Conservation (phyloP, 305 asterid species). For the Coffea humblotiana region DNA sequence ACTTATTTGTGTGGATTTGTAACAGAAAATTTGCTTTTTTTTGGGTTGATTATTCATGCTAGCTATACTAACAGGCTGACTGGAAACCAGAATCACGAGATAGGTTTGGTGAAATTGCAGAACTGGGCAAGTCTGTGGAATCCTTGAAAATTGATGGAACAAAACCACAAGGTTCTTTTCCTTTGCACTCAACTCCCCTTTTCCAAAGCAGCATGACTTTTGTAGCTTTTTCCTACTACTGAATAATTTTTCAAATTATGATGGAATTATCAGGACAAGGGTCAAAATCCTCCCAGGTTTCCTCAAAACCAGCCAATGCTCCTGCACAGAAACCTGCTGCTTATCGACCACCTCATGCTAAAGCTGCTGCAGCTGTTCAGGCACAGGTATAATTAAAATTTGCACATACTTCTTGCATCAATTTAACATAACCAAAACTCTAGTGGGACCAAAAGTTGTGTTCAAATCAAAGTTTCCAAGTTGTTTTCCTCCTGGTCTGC, state of each 20-base stretch:
- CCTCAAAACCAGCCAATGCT: slow-evolving; percentile 54
- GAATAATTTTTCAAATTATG: slow-evolving; percentile 14
- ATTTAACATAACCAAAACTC: not conserved
- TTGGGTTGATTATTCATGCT: slow-evolving; percentile 20
- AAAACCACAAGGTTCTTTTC: slow-evolving; percentile 55
- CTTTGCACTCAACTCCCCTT: not conserved
- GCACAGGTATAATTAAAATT: slow-evolving; percentile 65
- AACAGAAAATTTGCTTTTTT: slow-evolving; percentile 21
- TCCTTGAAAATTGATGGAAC: slow-evolving; percentile 66
- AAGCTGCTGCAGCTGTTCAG: slow-evolving; percentile 83
- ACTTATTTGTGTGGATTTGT: slow-evolving; percentile 18
- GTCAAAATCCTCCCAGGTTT: slow-evolving; percentile 50
- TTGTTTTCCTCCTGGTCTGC: not conserved
- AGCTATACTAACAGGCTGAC: slow-evolving; percentile 59
- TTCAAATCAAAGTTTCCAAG: not conserved
- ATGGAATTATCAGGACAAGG: slow-evolving; percentile 57
- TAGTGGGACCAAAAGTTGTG: not conserved
- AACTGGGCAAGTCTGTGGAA: slow-evolving; percentile 55
- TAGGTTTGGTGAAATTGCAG: slow-evolving; percentile 67
- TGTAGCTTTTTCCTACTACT: slow-evolving; percentile 3
- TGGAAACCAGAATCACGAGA: slow-evolving; percentile 92
- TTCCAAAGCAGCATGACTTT: slow-evolving; percentile 5
- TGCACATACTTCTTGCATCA: not conserved
- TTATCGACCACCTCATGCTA: slow-evolving; percentile 95
- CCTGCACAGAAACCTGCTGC: slow-evolving; percentile 83